Percentiles rank a stretch among this genome's conserved stretches.
These are phyloP conservation scores for Kokia cookei DNA, from an alignment of 441 rosid species.

Conservation along the genomic window DNA sequence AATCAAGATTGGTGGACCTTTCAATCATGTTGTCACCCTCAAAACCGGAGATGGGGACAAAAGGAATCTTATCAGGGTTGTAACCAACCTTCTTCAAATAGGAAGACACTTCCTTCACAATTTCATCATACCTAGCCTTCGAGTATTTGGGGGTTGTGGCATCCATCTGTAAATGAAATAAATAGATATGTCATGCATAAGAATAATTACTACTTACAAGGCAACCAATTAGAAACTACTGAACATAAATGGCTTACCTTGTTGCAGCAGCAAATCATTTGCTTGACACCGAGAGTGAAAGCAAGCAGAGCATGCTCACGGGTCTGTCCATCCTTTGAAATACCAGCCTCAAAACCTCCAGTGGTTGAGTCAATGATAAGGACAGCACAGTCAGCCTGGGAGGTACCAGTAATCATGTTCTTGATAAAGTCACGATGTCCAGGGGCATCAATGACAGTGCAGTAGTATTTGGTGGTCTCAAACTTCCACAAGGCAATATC, in stretches of 20 bases:
- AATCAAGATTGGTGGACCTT: constrained; percentile 56
- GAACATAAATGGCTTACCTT: constrained; percentile 26
- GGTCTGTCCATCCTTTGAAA: constrained; percentile 74
- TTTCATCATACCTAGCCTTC: constrained; percentile 55
- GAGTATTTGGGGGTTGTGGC: constrained; percentile 60
- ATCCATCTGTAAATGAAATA: constrained; percentile 41
- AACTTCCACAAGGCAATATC: constrained; percentile 20
- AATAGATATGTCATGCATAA: background rate
- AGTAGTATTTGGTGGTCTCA: constrained; percentile 25
- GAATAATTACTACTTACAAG: background rate
- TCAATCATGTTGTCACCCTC: constrained; percentile 7
- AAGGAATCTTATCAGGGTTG: constrained; percentile 58
- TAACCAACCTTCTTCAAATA: constrained; percentile 59
- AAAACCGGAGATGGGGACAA: constrained; percentile 43
- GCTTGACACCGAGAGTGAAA: constrained; percentile 74
- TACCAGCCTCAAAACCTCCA: constrained; percentile 61
- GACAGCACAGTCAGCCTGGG: constrained; percentile 46
- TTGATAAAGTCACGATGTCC: constrained; percentile 32
- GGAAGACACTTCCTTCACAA: constrained; percentile 56
- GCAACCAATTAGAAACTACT: background rate
- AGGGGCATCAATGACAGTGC: constrained; percentile 39
- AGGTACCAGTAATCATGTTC: constrained; percentile 41
- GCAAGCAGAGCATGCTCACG: constrained; percentile 71
- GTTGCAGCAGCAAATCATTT: constrained; percentile 83
- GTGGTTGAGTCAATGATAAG: constrained; percentile 58